Conservation (phyloP, 306 rosid species). For the Delonix regia region DNA sequence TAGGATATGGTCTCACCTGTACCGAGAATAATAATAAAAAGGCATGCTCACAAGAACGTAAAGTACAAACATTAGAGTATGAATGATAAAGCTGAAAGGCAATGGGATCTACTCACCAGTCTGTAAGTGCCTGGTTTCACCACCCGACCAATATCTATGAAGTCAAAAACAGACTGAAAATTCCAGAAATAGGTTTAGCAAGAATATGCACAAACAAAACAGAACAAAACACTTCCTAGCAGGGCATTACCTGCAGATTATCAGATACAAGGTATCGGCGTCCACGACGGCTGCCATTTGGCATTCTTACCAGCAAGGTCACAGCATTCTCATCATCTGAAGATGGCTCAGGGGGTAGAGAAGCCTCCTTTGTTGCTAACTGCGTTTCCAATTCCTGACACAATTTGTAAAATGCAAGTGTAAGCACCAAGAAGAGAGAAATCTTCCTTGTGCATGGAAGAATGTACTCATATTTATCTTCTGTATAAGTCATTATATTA, state of each 20-base stretch:
- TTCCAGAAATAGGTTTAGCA: conserved; percentile 19
- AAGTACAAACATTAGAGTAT: background rate
- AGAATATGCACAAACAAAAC: conserved; percentile 10
- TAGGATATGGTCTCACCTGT: conserved; percentile 97
- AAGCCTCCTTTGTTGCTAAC: conserved; percentile 75
- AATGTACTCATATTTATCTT: conserved; percentile 4
- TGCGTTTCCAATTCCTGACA: conserved; percentile 86
- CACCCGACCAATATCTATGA: conserved; percentile 79
- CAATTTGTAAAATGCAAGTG: conserved; percentile 33
- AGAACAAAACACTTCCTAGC: background rate
- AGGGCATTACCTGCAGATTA: conserved; percentile 71
- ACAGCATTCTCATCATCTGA: conserved; percentile 78
- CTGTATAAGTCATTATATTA: conserved; percentile 8
- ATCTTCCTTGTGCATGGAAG: background rate
- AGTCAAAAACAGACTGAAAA: conserved; percentile 82
- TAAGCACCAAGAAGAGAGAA: conserved; percentile 27
- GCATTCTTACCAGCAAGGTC: conserved; percentile 87
- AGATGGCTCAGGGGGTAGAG: conserved; percentile 85
- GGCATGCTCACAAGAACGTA: background rate
- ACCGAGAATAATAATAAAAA: conserved; percentile 12
- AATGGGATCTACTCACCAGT: conserved; percentile 65
- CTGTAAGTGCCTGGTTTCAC: conserved; percentile 87
- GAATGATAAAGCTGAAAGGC: conserved; percentile 14
- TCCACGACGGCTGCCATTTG: conserved; percentile 95
- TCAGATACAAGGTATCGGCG: conserved; percentile 91